Evolutionary conservation across 1,284 basidiomycete genomes (phyloP).

Genomic region (Ceratobasidium sp.): DNA sequence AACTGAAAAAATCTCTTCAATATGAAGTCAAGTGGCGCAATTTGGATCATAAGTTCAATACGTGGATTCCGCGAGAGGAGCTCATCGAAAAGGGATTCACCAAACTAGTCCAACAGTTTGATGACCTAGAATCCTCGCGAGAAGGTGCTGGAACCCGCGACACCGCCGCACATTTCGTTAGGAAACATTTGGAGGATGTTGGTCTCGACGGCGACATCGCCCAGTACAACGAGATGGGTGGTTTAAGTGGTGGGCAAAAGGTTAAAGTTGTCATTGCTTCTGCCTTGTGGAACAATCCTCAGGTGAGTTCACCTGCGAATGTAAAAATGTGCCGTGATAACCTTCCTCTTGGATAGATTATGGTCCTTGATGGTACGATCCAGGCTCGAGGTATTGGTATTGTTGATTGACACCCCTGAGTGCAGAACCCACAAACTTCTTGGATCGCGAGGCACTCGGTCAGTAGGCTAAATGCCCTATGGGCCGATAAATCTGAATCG

Average conservation of each 20-base stretch:
- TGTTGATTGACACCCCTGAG: slow-evolving; percentile 57
- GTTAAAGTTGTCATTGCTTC: slow-evolving; percentile 97
- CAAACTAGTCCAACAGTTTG: slow-evolving; percentile 95
- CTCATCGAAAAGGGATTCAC: slow-evolving; percentile 90
- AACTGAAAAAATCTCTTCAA: slow-evolving; percentile 95
- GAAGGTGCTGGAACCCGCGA: slow-evolving; percentile 93
- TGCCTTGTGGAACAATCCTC: slow-evolving; percentile 95
- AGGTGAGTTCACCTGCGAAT: slow-evolving; percentile 64
- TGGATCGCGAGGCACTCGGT: slow-evolving; percentile 88
- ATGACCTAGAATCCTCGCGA: slow-evolving; percentile 95
- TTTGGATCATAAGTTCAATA: slow-evolving; percentile 93
- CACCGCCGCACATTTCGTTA: slow-evolving; percentile 82
- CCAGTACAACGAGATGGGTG: slow-evolving; percentile 95
- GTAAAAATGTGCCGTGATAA: not conserved
- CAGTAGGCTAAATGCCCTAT: slow-evolving; percentile 48
- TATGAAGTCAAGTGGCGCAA: slow-evolving; percentile 98
- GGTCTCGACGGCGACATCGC: slow-evolving; percentile 97
- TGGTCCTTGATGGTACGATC: slow-evolving; percentile 51
- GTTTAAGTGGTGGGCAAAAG: slow-evolving; percentile 94
- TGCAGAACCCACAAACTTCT: slow-evolving; percentile 97
- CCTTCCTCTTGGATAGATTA: slow-evolving; percentile 29
- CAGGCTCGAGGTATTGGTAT: not conserved
- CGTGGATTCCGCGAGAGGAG: slow-evolving; percentile 94
- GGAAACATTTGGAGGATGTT: slow-evolving; percentile 93
- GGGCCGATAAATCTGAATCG: slow-evolving; percentile 54